Evolutionary conservation across 805 yeast genomes (phyloP).

Genomic region (Blastobotrys chiropterorum): DNA sequence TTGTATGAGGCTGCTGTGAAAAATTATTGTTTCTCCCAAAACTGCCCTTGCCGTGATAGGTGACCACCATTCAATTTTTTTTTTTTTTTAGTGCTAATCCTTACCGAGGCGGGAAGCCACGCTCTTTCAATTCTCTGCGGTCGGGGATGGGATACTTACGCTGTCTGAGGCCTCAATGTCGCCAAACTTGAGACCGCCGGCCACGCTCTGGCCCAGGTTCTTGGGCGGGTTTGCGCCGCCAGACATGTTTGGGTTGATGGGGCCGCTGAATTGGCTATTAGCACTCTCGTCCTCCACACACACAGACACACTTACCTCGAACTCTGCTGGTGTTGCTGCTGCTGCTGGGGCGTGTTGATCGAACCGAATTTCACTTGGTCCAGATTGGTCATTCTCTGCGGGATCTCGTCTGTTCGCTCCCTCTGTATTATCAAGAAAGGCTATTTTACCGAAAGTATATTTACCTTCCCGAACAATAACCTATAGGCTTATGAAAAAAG

Average conservation of each 20-base stretch:
- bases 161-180: conserved; percentile 8
- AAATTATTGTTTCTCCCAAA: not conserved
- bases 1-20: not conserved
- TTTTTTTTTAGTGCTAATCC: not conserved
- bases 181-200: conserved; percentile 11
- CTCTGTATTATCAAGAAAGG: conserved; percentile 2
- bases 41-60: not conserved
- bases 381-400: conserved; percentile 8
- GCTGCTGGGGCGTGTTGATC: conserved; percentile 3
- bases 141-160: conserved; percentile 1
- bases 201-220: conserved; percentile 10
- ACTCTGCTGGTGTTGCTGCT: conserved; percentile 5
- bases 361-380: conserved; percentile 10
- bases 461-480: not conserved
- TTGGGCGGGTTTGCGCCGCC: conserved; percentile 14
- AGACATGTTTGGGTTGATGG: conserved; percentile 4
- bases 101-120: not conserved
- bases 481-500: not conserved
- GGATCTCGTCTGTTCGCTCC: not conserved
- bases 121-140: not conserved
- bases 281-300: not conserved
- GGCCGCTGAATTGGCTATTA: not conserved
- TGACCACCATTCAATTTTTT: not conserved
- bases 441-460: not conserved
- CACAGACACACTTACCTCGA: conserved; percentile 2